Conservation (phyloP, 768 basidiomycete species). For the Lentinula raphanica region DNA sequence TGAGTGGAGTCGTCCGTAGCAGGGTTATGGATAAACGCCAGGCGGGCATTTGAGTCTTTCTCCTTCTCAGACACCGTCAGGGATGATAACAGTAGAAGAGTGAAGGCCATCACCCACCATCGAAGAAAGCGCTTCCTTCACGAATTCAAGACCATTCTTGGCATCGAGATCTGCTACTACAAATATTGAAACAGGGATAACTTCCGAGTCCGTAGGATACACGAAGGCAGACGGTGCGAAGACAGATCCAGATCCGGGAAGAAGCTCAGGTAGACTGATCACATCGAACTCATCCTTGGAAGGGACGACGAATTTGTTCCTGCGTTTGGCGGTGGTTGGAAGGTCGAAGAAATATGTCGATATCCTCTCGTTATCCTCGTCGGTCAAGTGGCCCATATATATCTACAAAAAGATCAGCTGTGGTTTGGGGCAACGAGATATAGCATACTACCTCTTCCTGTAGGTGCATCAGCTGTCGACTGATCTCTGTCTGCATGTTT, state of each 20-base stretch:
- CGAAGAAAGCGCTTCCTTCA: slow-evolving; percentile 61
- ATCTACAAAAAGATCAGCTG: slow-evolving; percentile 34
- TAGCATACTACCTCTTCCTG: slow-evolving; percentile 57
- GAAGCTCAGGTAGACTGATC: slow-evolving; percentile 51
- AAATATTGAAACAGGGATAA: slow-evolving; percentile 45
- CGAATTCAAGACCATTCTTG: slow-evolving; percentile 47
- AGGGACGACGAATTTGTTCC: slow-evolving; percentile 77
- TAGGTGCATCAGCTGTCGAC: slow-evolving; percentile 56
- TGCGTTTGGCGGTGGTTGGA: slow-evolving; percentile 58
- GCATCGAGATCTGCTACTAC: slow-evolving; percentile 78
- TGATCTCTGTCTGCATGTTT: slow-evolving; percentile 56
- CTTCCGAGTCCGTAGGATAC: slow-evolving; percentile 41
- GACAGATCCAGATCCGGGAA: slow-evolving; percentile 40
- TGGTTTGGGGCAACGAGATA: background rate
- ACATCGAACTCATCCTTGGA: slow-evolving; percentile 44
- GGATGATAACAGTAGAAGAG: background rate
- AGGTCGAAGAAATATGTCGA: slow-evolving; percentile 87
- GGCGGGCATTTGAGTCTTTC: slow-evolving; percentile 42
- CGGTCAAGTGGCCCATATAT: slow-evolving; percentile 51
- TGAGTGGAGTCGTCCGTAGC: slow-evolving; percentile 13
- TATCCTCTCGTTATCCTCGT: slow-evolving; percentile 45
- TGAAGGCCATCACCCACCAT: slow-evolving; percentile 48
- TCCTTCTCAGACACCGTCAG: slow-evolving; percentile 32
- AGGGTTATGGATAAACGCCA: slow-evolving; percentile 80
- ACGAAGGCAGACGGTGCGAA: slow-evolving; percentile 45